Percentiles rank a stretch among this genome's conserved stretches.
phyloP scores from a whole-genome alignment of 768 basidiomycete genomes.

The Suillus ampliporus region DNA sequence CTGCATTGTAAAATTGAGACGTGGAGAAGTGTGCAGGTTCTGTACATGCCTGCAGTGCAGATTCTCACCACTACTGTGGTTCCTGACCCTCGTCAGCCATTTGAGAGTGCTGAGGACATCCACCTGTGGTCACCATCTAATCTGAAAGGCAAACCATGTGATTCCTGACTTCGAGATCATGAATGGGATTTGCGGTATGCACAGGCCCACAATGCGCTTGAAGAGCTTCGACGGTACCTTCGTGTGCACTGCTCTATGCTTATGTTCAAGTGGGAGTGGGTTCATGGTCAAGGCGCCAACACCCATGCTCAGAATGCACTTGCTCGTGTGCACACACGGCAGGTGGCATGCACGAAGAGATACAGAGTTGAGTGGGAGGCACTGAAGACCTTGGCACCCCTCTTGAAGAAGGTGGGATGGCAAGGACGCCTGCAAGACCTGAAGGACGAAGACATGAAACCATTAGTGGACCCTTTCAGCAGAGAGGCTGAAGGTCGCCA shows the following conservation, averaged over 20 bases:
- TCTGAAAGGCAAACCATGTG: slow-evolving; percentile 3
- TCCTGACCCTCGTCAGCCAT: not conserved
- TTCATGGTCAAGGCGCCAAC: slow-evolving; percentile 13
- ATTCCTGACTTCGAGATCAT: not conserved
- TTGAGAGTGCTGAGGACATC: slow-evolving; percentile 4
- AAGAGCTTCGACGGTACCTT: slow-evolving; percentile 14
- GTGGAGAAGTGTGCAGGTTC: not conserved
- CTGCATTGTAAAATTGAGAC: not conserved
- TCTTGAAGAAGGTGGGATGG: slow-evolving; percentile 4
- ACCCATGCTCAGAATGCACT: slow-evolving; percentile 11
- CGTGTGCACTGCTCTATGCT: slow-evolving; percentile 9
- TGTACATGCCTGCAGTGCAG: not conserved
- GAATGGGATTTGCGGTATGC: slow-evolving; percentile 11
- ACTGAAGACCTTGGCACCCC: not conserved
- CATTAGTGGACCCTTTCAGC: not conserved
- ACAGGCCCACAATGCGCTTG: slow-evolving; percentile 14
- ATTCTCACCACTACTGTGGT: not conserved
- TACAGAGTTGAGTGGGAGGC: slow-evolving; percentile 2
- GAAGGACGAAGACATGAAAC: not conserved
- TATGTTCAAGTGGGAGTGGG: slow-evolving; percentile 8
- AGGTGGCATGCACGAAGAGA: not conserved
- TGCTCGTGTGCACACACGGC: not conserved
- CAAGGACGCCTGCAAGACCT: not conserved
- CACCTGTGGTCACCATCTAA: slow-evolving; percentile 11
- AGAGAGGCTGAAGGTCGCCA: not conserved